phyloP scores from a whole-genome alignment of 768 basidiomycete species.

The Tylopilus vinaceipallidus region DNA sequence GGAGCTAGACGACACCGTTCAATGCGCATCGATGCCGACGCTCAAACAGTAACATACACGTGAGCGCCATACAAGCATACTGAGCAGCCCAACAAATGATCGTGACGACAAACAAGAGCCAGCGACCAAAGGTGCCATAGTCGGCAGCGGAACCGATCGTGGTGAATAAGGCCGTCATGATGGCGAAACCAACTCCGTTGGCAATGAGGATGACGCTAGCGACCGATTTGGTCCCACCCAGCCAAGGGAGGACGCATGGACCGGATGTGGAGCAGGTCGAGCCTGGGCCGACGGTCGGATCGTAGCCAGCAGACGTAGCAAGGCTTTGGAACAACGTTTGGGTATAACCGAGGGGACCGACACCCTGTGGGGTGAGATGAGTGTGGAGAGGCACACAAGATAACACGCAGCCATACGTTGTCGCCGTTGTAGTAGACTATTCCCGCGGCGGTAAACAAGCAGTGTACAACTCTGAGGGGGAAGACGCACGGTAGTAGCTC shows the following conservation, averaged over 20 bases:
- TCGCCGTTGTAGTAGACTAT: slow-evolving; percentile 82
- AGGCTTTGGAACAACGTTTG: slow-evolving; percentile 75
- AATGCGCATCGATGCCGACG: not conserved
- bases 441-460: not conserved
- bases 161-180: slow-evolving; percentile 82
- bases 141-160: slow-evolving; percentile 54
- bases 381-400: not conserved
- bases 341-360: slow-evolving; percentile 65
- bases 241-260: slow-evolving; percentile 79
- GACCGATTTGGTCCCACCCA: slow-evolving; percentile 66
- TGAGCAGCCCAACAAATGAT: slow-evolving; percentile 79
- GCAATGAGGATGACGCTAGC: slow-evolving; percentile 75
- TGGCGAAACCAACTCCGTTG: slow-evolving; percentile 73
- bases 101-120: slow-evolving; percentile 71
- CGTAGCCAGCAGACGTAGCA: slow-evolving; percentile 70
- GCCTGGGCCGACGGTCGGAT: slow-evolving; percentile 66
- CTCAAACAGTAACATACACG: slow-evolving; percentile 42
- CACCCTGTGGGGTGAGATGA: slow-evolving; percentile 44
- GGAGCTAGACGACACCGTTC: slow-evolving; percentile 42
- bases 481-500: slow-evolving; percentile 65
- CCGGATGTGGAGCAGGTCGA: slow-evolving; percentile 70
- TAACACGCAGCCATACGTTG: slow-evolving; percentile 45
- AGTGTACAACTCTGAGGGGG: not conserved
- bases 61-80: slow-evolving; percentile 73
- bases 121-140: slow-evolving; percentile 60